phyloP scores from a whole-genome alignment of 75 land plant species.

The Selaginella tamariscina region DNA sequence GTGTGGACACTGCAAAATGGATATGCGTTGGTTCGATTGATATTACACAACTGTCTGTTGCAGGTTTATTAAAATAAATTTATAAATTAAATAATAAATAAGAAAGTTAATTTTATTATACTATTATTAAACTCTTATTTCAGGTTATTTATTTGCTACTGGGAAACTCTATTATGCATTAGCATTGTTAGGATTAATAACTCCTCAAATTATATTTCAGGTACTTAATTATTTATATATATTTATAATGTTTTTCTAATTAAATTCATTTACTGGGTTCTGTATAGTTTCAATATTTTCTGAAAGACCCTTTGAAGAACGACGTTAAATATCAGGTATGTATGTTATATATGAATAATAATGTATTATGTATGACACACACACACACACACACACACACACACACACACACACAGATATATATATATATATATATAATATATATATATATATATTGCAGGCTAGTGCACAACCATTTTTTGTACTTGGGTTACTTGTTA shows the following conservation, averaged over 20 bases:
- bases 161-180: conserved; percentile 75
- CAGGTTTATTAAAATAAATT: conserved; percentile 37
- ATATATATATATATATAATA: background rate
- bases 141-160: conserved; percentile 66
- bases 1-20: conserved; percentile 90
- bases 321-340: conserved; percentile 93
- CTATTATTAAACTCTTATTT: conserved; percentile 14
- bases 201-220: conserved; percentile 84
- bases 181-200: conserved; percentile 57
- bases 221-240: conserved; percentile 20
- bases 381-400: no score
- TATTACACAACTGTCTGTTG: conserved; percentile 76
- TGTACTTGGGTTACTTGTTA: conserved; percentile 68
- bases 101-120: background rate
- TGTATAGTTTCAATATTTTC: conserved; percentile 63
- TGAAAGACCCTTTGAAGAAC: conserved; percentile 84
- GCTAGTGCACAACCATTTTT: conserved; percentile 95
- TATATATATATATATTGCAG: conserved; percentile 28
- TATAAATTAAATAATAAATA: background rate
- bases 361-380: no score
- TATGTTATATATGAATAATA: background rate
- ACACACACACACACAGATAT: no score
- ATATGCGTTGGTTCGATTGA: conserved; percentile 95
- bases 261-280: background rate
- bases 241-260: background rate